These are phyloP conservation scores for Fusarium drepaniforme DNA, from an alignment of 2,329 filamentous ascomycete species.

Conservation along the genomic window DNA sequence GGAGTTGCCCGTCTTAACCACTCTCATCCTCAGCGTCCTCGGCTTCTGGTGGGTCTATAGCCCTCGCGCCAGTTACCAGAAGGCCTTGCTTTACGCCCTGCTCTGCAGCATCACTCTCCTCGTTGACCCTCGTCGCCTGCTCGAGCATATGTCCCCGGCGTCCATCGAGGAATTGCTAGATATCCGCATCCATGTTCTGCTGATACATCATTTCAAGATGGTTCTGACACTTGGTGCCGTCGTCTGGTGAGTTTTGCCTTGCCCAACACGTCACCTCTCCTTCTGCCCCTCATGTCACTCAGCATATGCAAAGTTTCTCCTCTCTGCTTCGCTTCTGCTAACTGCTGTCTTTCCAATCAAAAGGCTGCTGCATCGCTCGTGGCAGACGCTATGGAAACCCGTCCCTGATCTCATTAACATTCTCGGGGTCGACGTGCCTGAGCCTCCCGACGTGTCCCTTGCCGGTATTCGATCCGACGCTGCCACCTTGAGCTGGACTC, in stretches of 20 bases:
- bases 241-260: conserved; percentile 59
- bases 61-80: conserved; percentile 48
- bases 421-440: conserved; percentile 93
- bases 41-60: conserved; percentile 54
- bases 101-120: conserved; percentile 49
- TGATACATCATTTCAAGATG: conserved; percentile 66
- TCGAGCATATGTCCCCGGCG: conserved; percentile 46
- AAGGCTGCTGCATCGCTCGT: conserved; percentile 88
- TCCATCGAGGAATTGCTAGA: conserved; percentile 51
- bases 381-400: conserved; percentile 90
- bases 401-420: conserved; percentile 92
- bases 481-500: conserved; percentile 91
- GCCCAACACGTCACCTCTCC: conserved; percentile 1
- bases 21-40: conserved; percentile 54
- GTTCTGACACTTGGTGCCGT: conserved; percentile 65
- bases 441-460: conserved; percentile 88
- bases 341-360: conserved; percentile 13
- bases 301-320: not conserved
- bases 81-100: conserved; percentile 48
- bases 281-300: conserved; percentile 3
- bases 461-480: conserved; percentile 90
- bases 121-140: conserved; percentile 48
- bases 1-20: conserved; percentile 55
- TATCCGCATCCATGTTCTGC: conserved; percentile 60
- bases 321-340: conserved; percentile 16